A percentile compares a stretch with the other conserved stretches of the same genome.
Evolutionary conservation across 768 basidiomycete species (phyloP).

Genomic region (Rhizopogon roseolus): DNA sequence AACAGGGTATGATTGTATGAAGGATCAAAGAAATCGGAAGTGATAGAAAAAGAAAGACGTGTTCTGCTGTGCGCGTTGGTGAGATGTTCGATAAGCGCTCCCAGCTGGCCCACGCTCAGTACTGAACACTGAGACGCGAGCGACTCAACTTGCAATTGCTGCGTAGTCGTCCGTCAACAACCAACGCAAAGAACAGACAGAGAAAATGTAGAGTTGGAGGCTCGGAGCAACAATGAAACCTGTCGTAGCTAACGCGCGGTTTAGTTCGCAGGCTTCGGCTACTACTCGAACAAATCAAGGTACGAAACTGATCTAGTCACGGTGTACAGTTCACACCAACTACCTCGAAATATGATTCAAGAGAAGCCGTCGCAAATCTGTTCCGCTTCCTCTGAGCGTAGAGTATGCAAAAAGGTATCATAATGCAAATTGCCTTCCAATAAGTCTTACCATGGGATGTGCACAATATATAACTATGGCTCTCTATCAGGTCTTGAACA

Average conservation of each 20-base stretch:
- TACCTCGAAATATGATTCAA: too few relatives aligned
- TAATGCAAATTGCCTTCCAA: background rate
- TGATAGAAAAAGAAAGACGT: conserved; percentile 32
- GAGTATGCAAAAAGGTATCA: conserved; percentile 5
- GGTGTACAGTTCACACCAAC: too few relatives aligned
- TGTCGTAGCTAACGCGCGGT: conserved; percentile 9
- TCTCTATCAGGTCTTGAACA: conserved; percentile 70
- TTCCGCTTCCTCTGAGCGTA: background rate
- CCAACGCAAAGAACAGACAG: conserved; percentile 27
- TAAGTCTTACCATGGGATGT: background rate
- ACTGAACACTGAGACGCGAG: conserved; percentile 22
- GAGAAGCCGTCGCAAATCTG: too few relatives aligned
- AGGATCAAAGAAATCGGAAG: conserved; percentile 25
- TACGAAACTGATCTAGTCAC: too few relatives aligned
- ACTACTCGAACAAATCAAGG: conserved; percentile 32
- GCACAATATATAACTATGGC: background rate
- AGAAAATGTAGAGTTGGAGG: conserved; percentile 7
- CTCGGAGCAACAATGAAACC: conserved; percentile 6
- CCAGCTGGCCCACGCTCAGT: conserved; percentile 26
- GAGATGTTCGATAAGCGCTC: conserved; percentile 29
- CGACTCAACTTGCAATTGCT: conserved; percentile 20
- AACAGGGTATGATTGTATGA: conserved; percentile 19
- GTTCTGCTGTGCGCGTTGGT: conserved; percentile 28
- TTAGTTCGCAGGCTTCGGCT: conserved; percentile 19
- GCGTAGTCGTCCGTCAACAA: conserved; percentile 30